Conservation (phyloP, 768 basidiomycete species). For the Phaeotremella fagi region DNA sequence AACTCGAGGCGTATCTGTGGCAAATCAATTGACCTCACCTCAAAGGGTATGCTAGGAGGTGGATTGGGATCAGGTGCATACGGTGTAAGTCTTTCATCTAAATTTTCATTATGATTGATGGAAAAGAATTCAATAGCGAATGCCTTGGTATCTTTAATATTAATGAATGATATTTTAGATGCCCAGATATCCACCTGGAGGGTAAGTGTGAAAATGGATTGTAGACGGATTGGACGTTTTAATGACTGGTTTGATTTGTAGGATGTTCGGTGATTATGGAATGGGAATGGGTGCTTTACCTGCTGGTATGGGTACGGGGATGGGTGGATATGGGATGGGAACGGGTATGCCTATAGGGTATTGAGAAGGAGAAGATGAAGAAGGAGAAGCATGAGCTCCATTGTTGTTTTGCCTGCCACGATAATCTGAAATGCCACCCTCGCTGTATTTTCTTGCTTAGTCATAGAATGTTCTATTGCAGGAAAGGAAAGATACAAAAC, state of each 20-base stretch:
- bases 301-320: slow-evolving; percentile 32
- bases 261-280: slow-evolving; percentile 41
- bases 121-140: slow-evolving; percentile 29
- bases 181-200: slow-evolving; percentile 45
- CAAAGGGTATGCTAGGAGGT: slow-evolving; percentile 40
- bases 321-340: slow-evolving; percentile 41
- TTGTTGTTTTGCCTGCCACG: background rate
- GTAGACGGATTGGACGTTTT: background rate
- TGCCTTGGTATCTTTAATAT: slow-evolving; percentile 35
- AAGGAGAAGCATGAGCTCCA: background rate
- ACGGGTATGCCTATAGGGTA: slow-evolving; percentile 10
- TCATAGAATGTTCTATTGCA: too few relatives aligned
- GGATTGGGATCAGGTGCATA: slow-evolving; percentile 41
- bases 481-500: too few relatives aligned
- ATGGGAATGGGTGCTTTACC: slow-evolving; percentile 41
- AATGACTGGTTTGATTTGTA: background rate
- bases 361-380: background rate
- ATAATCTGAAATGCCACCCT: too few relatives aligned
- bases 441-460: too few relatives aligned
- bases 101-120: too few relatives aligned
- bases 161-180: slow-evolving; percentile 19
- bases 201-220: slow-evolving; percentile 23
- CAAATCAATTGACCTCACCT: background rate
- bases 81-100: slow-evolving; percentile 42
- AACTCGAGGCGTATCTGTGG: too few relatives aligned